Evolutionary conservation across 2,329 filamentous ascomycete genomes (phyloP).

Genomic region (Ceratocystiopsis sp.): DNA sequence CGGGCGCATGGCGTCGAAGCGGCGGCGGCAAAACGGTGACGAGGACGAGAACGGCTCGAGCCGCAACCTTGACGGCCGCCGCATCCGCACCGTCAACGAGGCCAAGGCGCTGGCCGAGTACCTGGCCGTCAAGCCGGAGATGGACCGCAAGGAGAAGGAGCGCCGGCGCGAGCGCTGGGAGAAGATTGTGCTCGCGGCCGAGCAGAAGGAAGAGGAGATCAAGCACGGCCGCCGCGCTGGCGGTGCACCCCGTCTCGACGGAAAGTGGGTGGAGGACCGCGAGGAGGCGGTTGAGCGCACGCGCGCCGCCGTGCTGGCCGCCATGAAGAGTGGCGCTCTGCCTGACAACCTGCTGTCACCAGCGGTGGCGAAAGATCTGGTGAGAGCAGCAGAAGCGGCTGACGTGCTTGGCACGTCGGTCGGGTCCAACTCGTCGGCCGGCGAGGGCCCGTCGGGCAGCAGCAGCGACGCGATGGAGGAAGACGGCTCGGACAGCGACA

Average conservation of each 20-base stretch:
- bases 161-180: constrained; percentile 72
- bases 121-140: constrained; percentile 85
- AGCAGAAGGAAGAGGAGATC: constrained; percentile 69
- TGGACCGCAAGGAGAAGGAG: constrained; percentile 89
- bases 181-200: constrained; percentile 69
- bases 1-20: constrained; percentile 89
- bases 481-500: constrained; percentile 16
- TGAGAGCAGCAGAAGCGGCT: no score
- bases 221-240: constrained; percentile 35
- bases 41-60: constrained; percentile 72
- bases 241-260: constrained; percentile 55
- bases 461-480: constrained; percentile 11
- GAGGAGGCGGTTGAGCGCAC: constrained; percentile 79
- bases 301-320: constrained; percentile 53
- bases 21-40: constrained; percentile 59
- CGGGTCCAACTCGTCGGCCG: constrained; percentile 24
- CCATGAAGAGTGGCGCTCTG: constrained; percentile 47
- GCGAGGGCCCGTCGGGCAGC: constrained; percentile 14
- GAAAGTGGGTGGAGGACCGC: constrained; percentile 89
- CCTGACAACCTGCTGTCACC: constrained; percentile 33
- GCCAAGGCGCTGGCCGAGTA: constrained; percentile 93
- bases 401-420: constrained; percentile 27
- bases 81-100: constrained; percentile 81
- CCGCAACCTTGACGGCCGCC: constrained; percentile 79
- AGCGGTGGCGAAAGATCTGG: no score